Percentiles rank a stretch among this genome's conserved stretches.
phyloP scores from a whole-genome alignment of 345 rosid species.

The Gossypium raimondii region DNA sequence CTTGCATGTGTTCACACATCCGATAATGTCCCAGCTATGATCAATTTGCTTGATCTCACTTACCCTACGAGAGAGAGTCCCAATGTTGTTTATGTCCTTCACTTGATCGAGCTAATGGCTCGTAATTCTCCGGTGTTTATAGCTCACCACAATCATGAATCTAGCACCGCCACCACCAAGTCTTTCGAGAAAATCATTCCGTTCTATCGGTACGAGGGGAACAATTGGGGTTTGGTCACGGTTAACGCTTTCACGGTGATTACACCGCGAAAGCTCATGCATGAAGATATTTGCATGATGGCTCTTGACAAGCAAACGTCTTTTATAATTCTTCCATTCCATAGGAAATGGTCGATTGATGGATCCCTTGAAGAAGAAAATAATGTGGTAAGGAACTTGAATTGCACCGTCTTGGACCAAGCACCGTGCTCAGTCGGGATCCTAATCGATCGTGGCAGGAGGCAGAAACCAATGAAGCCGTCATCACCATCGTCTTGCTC shows the following conservation, averaged over 20 bases:
- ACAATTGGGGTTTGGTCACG: constrained; percentile 1
- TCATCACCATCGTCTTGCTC: background rate
- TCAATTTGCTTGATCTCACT: constrained; percentile 12
- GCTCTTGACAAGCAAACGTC: constrained; percentile 33
- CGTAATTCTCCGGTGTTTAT: constrained; percentile 23
- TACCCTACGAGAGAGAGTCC: constrained; percentile 17
- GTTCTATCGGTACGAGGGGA: constrained; percentile 24
- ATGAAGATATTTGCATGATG: constrained; percentile 33
- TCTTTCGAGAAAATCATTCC: constrained; percentile 15
- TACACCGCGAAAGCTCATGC: constrained; percentile 30
- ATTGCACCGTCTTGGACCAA: constrained; percentile 26
- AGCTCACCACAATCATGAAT: background rate
- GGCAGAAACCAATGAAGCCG: background rate
- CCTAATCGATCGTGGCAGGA: constrained; percentile 20
- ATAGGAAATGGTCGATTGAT: constrained; percentile 22
- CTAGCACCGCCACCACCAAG: constrained; percentile 4
- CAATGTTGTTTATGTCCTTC: constrained; percentile 23
- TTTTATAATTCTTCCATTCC: constrained; percentile 24
- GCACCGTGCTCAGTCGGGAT: constrained; percentile 42
- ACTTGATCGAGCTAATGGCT: constrained; percentile 22
- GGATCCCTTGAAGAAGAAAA: constrained; percentile 27
- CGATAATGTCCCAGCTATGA: constrained; percentile 23
- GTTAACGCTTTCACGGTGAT: constrained; percentile 34
- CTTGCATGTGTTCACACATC: constrained; percentile 43
- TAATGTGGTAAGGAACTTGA: constrained; percentile 20